Evolutionary conservation across 2,329 filamentous ascomycete genomes (phyloP).

Genomic region (Pseudogymnoascus sp.): DNA sequence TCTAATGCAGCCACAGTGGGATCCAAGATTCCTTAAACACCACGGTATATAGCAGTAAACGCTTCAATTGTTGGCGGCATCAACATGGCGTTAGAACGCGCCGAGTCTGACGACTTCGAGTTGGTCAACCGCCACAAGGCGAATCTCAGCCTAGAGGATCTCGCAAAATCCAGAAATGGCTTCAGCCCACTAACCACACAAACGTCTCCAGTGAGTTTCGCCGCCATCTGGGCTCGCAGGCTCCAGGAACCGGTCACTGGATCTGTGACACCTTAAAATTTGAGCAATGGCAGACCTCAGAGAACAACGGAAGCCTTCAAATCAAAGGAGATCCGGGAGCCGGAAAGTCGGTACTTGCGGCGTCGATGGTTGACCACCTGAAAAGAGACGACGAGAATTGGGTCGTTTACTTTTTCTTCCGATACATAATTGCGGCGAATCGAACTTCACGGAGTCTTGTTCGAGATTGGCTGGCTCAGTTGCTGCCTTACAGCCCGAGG

Average conservation of each 20-base stretch:
- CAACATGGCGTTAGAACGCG: not conserved
- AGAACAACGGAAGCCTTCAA: conserved; percentile 36
- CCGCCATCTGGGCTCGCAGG: conserved; percentile 15
- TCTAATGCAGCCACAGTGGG: not conserved
- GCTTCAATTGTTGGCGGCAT: not conserved
- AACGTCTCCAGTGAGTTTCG: conserved; percentile 17
- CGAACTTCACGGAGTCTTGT: conserved; percentile 23
- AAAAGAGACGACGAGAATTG: conserved; percentile 16
- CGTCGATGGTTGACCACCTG: conserved; percentile 22
- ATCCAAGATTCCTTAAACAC: not conserved
- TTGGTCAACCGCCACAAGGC: conserved; percentile 15
- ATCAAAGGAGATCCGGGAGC: conserved; percentile 38
- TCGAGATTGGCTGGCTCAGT: conserved; percentile 30
- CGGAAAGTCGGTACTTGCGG: conserved; percentile 37
- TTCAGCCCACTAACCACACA: conserved; percentile 16
- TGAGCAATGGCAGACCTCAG: conserved; percentile 17
- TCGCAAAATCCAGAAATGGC: conserved; percentile 16
- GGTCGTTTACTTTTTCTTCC: conserved; percentile 34
- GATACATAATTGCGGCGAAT: conserved; percentile 31
- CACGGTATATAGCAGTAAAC: not conserved
- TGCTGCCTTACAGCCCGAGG: conserved; percentile 24
- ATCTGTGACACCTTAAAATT: conserved; percentile 17
- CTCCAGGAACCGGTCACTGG: conserved; percentile 16
- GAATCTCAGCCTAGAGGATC: conserved; percentile 13
- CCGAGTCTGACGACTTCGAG: conserved; percentile 15